Evolutionary conservation across 1,139 yeast genomes (phyloP), one percentile per base, ranked within the genome.

Genomic region (Keqinozyma sinolaborantium): DNA sequence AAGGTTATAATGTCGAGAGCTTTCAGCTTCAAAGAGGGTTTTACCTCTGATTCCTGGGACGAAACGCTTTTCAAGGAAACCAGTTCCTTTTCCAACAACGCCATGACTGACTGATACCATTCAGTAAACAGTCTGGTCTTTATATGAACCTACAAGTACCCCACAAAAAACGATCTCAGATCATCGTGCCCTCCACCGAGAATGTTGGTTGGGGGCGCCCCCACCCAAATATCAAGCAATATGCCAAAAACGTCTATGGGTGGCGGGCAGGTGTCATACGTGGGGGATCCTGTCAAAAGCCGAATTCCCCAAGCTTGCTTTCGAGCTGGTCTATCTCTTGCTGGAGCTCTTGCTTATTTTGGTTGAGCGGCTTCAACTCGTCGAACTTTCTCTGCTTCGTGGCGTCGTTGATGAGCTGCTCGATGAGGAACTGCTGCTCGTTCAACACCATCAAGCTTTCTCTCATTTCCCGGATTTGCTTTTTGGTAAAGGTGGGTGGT

Each of bases 361-460:
- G 69, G 25, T 74, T 72, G 32, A 90, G 59, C 0, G 86, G 72
- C 14, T 62, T 64, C 29, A 87, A 58, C 50, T 87, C 96, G 40
- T 88, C 96, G 50, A 86, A 87, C 41, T 77, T 75, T 27, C 97
- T 64, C 34, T 74, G 77, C 41, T 68, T 70, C 36, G 82, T 85
- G 27, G 82, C 76, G 13, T 72, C 77, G 4, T 68, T 64, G 14
- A 84, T 72, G 70, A 82, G 73, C 15, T 73, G 70, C 35, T 77
- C 76, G 3, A 90, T 79, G 40, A 90, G 57, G 45, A 76, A 87
- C 48, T 70, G 70, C 49, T 90, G 97, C 50, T 90, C 97, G 42
- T 83, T 83, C 57, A 87, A 63, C 10, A 90, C 96, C 82, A 88
- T 83, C 35, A 90, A 57, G 44, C 83, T 83, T 45, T 87, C 94